Evolutionary conservation across 306 rosid species (phyloP), one percentile per base, ranked within the genome.

Genomic region (Nissolia schottii): DNA sequence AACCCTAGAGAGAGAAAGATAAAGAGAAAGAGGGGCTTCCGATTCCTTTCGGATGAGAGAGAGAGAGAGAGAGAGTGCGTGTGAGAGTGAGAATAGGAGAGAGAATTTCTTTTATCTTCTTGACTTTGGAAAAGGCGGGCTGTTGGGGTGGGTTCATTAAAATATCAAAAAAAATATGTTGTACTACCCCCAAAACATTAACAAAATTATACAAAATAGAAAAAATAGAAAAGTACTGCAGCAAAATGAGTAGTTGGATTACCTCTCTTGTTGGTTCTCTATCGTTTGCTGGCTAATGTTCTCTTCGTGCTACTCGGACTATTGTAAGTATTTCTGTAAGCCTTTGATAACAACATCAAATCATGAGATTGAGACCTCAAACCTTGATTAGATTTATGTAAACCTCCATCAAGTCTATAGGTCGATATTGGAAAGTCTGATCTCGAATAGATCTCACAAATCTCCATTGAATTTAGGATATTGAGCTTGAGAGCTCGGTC

Each of bases 1-100:
- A 95, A 89, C 91, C 96, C 97, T 94, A 95, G 88, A 87, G 85
- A 85, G 90, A 87, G 88, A 85, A 84, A 84, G 86, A 84, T 80
- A 84, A 61, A 40, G 53, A 54, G 57, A 20, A 45, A 16, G 66
- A 62, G 75, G 60, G 87, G 82, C 73, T 80, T 82, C 82, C 87
- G 83, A 85, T 82, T 73, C 74, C 59, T 37, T 63, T 75, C 83
- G 76, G 59, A 65, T 19, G 73, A 25, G 70, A 25, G 78, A 68
- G 76, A 58, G 60, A 82, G 82, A 80, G 77, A 81, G 55, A 29
- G 43, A 15, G 19, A 1, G 28, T 25, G 63, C 59, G 56, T 7
- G 53, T 22, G 71, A 25, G 71, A 54, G 68, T 22, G 67, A 49
- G 34, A 73, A 32, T 29, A 31, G 74, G 78, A 43, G 87, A 66